Base-by-base conservation (phyloP, 164 flowering plant species). In the Macadamia integrifolia region DNA sequence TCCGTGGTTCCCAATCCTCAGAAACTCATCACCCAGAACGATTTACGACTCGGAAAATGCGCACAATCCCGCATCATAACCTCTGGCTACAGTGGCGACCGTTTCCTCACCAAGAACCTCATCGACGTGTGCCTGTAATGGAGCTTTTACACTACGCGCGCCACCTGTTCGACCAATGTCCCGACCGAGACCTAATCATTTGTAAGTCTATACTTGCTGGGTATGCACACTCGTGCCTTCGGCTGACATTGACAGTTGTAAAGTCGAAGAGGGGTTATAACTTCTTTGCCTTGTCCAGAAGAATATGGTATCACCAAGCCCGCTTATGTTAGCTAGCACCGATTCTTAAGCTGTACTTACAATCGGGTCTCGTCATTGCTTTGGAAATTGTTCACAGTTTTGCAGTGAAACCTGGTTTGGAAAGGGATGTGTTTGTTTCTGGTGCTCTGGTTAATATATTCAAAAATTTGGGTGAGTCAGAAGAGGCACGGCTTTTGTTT, bases 151-250 rank as follows among this genome's bases (percentile, higher is more conserved):
- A 53, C 0, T 70, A 62, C 50, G 87, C 88, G 0, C 85, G 84
- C 49, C 74, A 62, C 69, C 77, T 35, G 67, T 23, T 23, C 23
- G 23, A 23, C 23, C 23, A 23, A 23, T 23, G 23, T 23, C 23
- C 23, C 23, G 23, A 76, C 10, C 58, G 80, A 73, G 87, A 84
- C 70, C 73, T 83, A 32, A 74, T 86, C 17, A 69, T 87, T 0
- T 83, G 83, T 80, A 86, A 84, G 63, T 81, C 90, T 15, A 76
- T 86, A 61, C 70, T 86, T 15, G 74, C 85, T 0, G 86, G 79
- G 0, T 81, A 79, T 49, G 85, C 90, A 0, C 62, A 65, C 1
- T 23, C 23, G 23, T 23, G 23, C 23, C 23, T 23, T 63, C 68
- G 14, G 56, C 68, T 0, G 81, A 74, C 40, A 42, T 66, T 17